These are phyloP conservation scores for Yamadazyma triangularis DNA, from an alignment of 1,139 yeast genomes.

Conservation along the genomic window DNA sequence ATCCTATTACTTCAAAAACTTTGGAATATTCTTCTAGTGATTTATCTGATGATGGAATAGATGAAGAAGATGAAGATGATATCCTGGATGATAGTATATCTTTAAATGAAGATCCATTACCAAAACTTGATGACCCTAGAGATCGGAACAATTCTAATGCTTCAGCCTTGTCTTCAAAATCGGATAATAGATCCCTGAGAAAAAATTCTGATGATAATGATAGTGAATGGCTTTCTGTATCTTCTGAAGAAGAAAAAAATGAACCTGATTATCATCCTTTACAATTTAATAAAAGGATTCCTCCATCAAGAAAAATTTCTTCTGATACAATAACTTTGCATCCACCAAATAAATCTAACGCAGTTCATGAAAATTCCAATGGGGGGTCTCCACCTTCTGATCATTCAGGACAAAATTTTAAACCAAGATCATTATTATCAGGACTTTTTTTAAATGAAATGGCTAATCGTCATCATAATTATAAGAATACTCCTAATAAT, in stretches of 20 bases:
- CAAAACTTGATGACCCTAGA: constrained; percentile 9
- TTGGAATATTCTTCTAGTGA: constrained; percentile 38
- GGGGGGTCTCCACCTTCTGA: neutral
- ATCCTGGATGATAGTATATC: neutral
- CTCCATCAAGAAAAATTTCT: constrained; percentile 14
- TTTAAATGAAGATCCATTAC: constrained; percentile 24
- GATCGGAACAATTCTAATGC: too few relatives aligned
- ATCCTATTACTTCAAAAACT: constrained; percentile 10
- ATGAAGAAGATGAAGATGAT: constrained; percentile 21
- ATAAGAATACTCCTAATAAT: constrained; percentile 1
- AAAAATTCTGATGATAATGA: too few relatives aligned
- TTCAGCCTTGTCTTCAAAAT: too few relatives aligned
- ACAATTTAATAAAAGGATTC: constrained; percentile 10
- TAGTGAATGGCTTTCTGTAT: constrained; percentile 44
- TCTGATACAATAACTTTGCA: constrained; percentile 13
- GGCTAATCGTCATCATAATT: constrained; percentile 15
- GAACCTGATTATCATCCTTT: constrained; percentile 11
- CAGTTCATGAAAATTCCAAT: neutral
- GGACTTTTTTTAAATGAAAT: constrained; percentile 62
- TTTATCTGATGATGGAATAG: constrained; percentile 42
- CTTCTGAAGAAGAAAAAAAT: constrained; percentile 31
- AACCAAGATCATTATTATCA: constrained; percentile 62
- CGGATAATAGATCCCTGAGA: too few relatives aligned
- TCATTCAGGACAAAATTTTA: constrained; percentile 9
- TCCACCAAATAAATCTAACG: constrained; percentile 1